Evolutionary conservation across 179 eudicot species (phyloP), one percentile per base, ranked within the genome.

Genomic region (Spergularia azorica): DNA sequence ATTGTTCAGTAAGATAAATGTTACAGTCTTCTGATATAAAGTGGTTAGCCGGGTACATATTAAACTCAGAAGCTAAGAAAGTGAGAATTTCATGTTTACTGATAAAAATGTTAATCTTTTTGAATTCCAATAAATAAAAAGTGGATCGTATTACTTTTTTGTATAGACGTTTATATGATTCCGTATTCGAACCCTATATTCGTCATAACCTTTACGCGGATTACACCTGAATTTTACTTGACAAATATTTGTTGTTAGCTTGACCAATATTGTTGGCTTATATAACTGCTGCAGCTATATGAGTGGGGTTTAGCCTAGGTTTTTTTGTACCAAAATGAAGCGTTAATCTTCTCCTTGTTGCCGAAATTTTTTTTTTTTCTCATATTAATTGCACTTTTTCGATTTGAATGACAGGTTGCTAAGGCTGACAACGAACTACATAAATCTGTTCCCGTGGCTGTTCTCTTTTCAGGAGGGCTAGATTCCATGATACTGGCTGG

Each of bases 401-500:
- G 14, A 68, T 63, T 79, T 36, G 18, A 26, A 57, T 16, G 65
- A 61, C 79, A 87, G 97, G 88, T 70, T 43, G 62, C 32, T 74
- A 26, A 56, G 20, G 26, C 36, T 54, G 82, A 73, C 62, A 62
- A 77, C 71, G 77, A 72, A 67, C 73, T 68, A 51, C 83, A 74
- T 73, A 77, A 83, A 75, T 54, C 57, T 79, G 89, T 90, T 79
- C 99, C 99, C 15, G 89, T 95, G 69, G 98, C 98, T 73, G 92
- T 95, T 76, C 97, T 95, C 41, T 95, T 91, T 83, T 95, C 99
- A 63, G 99, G 99, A 79, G 99, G 98, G 80, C 74, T 95, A 74
- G 99, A 95, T 82, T 93, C 98, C 39, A 95, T 95, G 99, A 93
- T 95, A 80, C 86, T 95, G 75, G 93, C 99, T 60, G 98, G 98